Percentiles rank a stretch among this genome's conserved stretches.
Conservation (phyloP, 2,329 filamentous ascomycete genomes). For the Boeremia exigua region DNA sequence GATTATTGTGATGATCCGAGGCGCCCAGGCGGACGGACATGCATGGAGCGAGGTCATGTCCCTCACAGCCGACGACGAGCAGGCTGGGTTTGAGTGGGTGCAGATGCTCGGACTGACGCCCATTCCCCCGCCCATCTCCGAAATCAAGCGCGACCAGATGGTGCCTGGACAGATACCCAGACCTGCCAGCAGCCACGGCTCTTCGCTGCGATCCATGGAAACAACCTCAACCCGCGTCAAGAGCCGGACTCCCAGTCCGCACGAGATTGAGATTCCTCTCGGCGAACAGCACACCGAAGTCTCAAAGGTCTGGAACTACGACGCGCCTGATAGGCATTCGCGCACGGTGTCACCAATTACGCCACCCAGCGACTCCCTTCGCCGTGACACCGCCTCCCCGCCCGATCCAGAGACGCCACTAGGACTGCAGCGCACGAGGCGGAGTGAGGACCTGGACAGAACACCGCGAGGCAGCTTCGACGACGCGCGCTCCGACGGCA, state of each 20-base stretch:
- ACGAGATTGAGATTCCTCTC: constrained; percentile 66
- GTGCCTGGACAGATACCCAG: constrained; percentile 54
- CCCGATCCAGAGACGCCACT: constrained; percentile 24
- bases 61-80: constrained; percentile 76
- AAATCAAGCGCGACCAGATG: constrained; percentile 56
- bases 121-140: constrained; percentile 63
- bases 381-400: constrained; percentile 17
- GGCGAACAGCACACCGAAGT: constrained; percentile 61
- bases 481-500: constrained; percentile 43
- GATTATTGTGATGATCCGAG: constrained; percentile 86
- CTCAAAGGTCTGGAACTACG: constrained; percentile 54
- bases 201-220: constrained; percentile 54
- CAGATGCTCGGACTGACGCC: constrained; percentile 76
- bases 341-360: constrained; percentile 44
- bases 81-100: constrained; percentile 84
- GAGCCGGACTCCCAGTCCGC: constrained; percentile 55
- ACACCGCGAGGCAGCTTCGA: constrained; percentile 48
- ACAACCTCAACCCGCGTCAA: constrained; percentile 47
- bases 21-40: constrained; percentile 63
- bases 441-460: constrained; percentile 28
- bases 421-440: constrained; percentile 19
- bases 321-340: constrained; percentile 44
- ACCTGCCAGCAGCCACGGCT: constrained; percentile 59
- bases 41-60: constrained; percentile 87
- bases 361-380: constrained; percentile 45